Conservation (phyloP, 192 early-diverging fungal species). For the Umbelopsis sp. region DNA sequence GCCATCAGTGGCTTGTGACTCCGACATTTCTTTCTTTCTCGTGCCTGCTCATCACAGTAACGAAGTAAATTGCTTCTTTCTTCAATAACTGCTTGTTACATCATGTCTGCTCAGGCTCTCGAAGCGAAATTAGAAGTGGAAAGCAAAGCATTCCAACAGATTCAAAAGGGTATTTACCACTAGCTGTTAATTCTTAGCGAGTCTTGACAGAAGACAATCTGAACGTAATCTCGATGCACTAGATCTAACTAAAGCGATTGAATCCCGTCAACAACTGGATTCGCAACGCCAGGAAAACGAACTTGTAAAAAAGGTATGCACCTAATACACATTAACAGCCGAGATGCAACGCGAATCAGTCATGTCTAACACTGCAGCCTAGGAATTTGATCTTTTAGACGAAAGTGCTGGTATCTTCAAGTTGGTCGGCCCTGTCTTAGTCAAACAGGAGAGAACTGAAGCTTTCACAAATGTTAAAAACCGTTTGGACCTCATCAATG, state of each 20-base stretch:
- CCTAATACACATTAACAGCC: not conserved
- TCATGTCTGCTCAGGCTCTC: conserved; percentile 48
- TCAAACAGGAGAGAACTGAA: conserved; percentile 89
- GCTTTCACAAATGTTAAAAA: conserved; percentile 89
- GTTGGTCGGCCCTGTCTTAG: conserved; percentile 93
- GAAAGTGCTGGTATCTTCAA: conserved; percentile 91
- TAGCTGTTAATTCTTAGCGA: not conserved
- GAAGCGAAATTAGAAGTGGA: conserved; percentile 71
- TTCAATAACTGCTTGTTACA: conserved; percentile 4
- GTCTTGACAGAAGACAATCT: not conserved
- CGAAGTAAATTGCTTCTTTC: not conserved
- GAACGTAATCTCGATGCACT: not conserved
- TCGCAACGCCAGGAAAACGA: conserved; percentile 98
- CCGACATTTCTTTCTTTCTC: conserved; percentile 8
- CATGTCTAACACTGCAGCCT: not conserved
- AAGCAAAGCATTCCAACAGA: conserved; percentile 67
- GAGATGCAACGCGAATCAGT: not conserved
- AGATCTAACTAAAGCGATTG: conserved; percentile 80
- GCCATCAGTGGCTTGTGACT: conserved; percentile 15
- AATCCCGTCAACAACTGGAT: conserved; percentile 81
- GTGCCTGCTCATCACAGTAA: not conserved
- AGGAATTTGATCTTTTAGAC: conserved; percentile 88
- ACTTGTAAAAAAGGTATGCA: conserved; percentile 76
- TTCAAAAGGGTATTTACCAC: conserved; percentile 66
- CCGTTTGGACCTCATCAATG: conserved; percentile 87